A percentile compares a stretch with the other conserved stretches of the same genome.
Conservation (phyloP, 108 stramenopile species). For the Pseudonitzschia multistriata region DNA sequence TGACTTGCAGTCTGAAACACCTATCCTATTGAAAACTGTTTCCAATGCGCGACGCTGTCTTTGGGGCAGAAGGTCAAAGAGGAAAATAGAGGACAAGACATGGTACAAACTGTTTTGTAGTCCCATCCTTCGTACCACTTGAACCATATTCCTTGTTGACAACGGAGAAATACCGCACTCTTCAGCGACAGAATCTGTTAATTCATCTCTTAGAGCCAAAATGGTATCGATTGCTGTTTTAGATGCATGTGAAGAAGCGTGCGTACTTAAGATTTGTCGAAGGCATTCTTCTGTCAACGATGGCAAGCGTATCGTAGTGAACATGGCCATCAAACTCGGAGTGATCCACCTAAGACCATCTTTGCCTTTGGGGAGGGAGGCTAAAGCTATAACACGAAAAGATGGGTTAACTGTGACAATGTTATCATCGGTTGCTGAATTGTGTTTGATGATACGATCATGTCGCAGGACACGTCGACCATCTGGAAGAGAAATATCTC, state of each 20-base stretch:
- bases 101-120: slow-evolving; percentile 14
- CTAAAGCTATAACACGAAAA: slow-evolving; percentile 26
- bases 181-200: slow-evolving; percentile 23
- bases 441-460: slow-evolving; percentile 17
- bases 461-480: slow-evolving; percentile 37
- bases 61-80: slow-evolving; percentile 34
- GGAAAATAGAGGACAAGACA: slow-evolving; percentile 20
- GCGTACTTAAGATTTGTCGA: slow-evolving; percentile 24
- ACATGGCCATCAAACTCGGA: slow-evolving; percentile 28
- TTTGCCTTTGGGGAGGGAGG: slow-evolving; percentile 16
- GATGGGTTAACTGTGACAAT: slow-evolving; percentile 56
- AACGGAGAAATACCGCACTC: slow-evolving; percentile 38
- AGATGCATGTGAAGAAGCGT: slow-evolving; percentile 1
- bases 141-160: slow-evolving; percentile 34
- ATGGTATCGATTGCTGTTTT: slow-evolving; percentile 13
- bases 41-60: slow-evolving; percentile 32
- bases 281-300: slow-evolving; percentile 21
- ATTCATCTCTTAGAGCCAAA: slow-evolving; percentile 15
- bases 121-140: slow-evolving; percentile 17
- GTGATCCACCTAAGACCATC: slow-evolving; percentile 27
- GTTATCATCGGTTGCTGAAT: slow-evolving; percentile 28
- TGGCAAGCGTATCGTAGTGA: slow-evolving; percentile 27
- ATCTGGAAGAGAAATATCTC: slow-evolving; percentile 62
- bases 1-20: slow-evolving; percentile 5
- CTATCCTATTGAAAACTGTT: slow-evolving; percentile 16